These are phyloP conservation scores for Cyberlindnera euphorbiae DNA, from an alignment of 805 yeast genomes.

Conservation along the genomic window DNA sequence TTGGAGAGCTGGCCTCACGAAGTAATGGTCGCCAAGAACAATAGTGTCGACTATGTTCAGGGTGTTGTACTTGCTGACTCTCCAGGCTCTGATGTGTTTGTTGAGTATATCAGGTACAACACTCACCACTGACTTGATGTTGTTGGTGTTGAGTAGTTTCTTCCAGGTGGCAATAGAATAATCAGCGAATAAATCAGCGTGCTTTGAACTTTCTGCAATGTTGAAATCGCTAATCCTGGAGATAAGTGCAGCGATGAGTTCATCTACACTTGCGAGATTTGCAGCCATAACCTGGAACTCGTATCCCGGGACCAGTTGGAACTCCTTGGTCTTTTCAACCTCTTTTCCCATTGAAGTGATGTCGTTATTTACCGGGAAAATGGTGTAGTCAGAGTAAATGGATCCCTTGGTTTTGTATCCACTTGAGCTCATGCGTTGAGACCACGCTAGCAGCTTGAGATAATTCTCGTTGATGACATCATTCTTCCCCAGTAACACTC, in stretches of 20 bases:
- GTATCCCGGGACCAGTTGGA: slow-evolving; percentile 9
- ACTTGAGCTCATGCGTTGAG: slow-evolving; percentile 2
- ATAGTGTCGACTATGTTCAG: slow-evolving; percentile 17
- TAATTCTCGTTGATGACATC: slow-evolving; percentile 18
- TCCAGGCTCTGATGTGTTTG: slow-evolving; percentile 11
- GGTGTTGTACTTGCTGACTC: slow-evolving; percentile 6
- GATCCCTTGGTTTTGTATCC: slow-evolving; percentile 3
- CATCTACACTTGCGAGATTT: slow-evolving; percentile 4
- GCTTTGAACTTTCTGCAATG: slow-evolving; percentile 7
- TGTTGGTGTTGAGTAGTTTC: slow-evolving; percentile 14
- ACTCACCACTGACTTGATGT: slow-evolving; percentile 10
- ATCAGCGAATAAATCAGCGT: slow-evolving; percentile 15
- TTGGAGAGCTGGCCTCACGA: slow-evolving; percentile 7
- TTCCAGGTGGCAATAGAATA: slow-evolving; percentile 14
- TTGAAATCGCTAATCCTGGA: slow-evolving; percentile 10
- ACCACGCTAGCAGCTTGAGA: slow-evolving; percentile 20
- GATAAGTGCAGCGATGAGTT: slow-evolving; percentile 9
- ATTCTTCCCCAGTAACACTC: slow-evolving; percentile 8
- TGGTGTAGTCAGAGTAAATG: slow-evolving; percentile 14
- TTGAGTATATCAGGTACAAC: slow-evolving; percentile 13
- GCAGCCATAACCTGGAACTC: slow-evolving; percentile 16
- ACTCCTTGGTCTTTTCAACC: neutral
- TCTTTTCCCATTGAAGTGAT: neutral
- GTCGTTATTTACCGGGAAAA: slow-evolving; percentile 10
- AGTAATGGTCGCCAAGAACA: slow-evolving; percentile 18